phyloP scores from a whole-genome alignment of 225 moss, liverwort and hornwort genomes.

The Physcomitrium patens region DNA sequence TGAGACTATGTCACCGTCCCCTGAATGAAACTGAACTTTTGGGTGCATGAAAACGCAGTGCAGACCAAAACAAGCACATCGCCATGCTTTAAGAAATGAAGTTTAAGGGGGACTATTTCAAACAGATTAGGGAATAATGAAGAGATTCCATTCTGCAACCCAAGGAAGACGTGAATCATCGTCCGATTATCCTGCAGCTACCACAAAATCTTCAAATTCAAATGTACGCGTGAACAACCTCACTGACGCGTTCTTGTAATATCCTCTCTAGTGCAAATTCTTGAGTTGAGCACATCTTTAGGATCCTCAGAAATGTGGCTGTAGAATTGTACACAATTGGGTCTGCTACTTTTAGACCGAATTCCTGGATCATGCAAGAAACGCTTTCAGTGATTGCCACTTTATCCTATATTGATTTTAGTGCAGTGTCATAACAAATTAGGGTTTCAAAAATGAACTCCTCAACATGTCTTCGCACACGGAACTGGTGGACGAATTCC shows the following conservation, averaged over 20 bases:
- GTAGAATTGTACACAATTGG: slow-evolving; percentile 3
- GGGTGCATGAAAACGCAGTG: slow-evolving; percentile 5
- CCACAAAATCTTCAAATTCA: slow-evolving; percentile 13
- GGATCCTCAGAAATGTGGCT: background rate
- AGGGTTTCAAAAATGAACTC: slow-evolving; percentile 14
- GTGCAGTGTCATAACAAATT: slow-evolving; percentile 10
- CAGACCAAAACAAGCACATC: background rate
- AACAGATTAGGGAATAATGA: slow-evolving; percentile 31
- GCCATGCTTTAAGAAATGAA: slow-evolving; percentile 12
- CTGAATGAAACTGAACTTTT: slow-evolving; percentile 17
- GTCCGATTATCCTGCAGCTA: slow-evolving; percentile 4
- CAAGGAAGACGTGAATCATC: slow-evolving; percentile 30
- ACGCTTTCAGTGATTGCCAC: background rate
- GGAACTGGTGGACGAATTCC: too few relatives aligned
- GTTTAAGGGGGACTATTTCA: slow-evolving; percentile 11
- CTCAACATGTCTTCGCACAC: background rate
- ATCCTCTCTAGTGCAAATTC: background rate
- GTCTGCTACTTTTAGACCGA: slow-evolving; percentile 4
- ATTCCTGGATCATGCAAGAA: background rate
- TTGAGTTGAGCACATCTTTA: slow-evolving; percentile 3
- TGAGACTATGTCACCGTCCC: slow-evolving; percentile 15
- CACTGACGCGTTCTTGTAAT: background rate
- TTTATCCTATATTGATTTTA: background rate
- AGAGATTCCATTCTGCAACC: slow-evolving; percentile 28
- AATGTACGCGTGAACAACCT: slow-evolving; percentile 25